Evolutionary conservation across 805 yeast species (phyloP).

Genomic region (Monosporozyma siamensis): DNA sequence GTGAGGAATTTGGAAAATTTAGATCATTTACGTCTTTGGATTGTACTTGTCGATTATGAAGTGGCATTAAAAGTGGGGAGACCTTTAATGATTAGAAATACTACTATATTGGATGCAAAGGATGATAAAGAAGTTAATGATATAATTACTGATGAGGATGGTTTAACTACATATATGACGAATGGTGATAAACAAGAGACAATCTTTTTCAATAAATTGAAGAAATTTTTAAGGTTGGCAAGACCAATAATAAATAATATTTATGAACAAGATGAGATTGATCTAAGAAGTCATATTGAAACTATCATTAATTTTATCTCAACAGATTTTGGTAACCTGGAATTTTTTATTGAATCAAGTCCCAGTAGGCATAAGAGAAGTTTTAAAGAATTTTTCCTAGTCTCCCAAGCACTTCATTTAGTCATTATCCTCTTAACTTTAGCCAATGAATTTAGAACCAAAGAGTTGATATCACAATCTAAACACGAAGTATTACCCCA

Average conservation of each 20-base stretch:
- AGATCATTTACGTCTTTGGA: constrained; percentile 22
- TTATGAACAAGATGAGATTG: constrained; percentile 3
- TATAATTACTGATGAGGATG: background rate
- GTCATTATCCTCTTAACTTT: constrained; percentile 9
- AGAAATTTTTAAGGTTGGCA: constrained; percentile 11
- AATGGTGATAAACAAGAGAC: constrained; percentile 2
- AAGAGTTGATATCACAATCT: constrained; percentile 2
- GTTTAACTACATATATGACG: background rate
- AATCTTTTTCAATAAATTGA: constrained; percentile 9
- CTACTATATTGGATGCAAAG: constrained; percentile 3
- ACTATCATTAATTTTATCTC: constrained; percentile 5
- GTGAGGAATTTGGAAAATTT: constrained; percentile 17
- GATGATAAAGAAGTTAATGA: background rate
- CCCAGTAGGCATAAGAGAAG: background rate
- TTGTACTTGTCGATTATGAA: constrained; percentile 17
- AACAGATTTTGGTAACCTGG: background rate
- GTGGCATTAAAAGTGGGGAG: constrained; percentile 20
- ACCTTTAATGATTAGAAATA: constrained; percentile 10
- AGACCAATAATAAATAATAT: constrained; percentile 14
- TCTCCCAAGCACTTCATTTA: constrained; percentile 1
- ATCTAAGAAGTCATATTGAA: constrained; percentile 4
- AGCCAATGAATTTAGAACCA: constrained; percentile 6
- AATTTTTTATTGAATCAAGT: background rate
- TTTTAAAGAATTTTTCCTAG: background rate
- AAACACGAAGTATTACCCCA: constrained; percentile 8